Evolutionary conservation across 345 rosid genomes (phyloP), one percentile per base, ranked within the genome.

Genomic region (Aegle marmelos): DNA sequence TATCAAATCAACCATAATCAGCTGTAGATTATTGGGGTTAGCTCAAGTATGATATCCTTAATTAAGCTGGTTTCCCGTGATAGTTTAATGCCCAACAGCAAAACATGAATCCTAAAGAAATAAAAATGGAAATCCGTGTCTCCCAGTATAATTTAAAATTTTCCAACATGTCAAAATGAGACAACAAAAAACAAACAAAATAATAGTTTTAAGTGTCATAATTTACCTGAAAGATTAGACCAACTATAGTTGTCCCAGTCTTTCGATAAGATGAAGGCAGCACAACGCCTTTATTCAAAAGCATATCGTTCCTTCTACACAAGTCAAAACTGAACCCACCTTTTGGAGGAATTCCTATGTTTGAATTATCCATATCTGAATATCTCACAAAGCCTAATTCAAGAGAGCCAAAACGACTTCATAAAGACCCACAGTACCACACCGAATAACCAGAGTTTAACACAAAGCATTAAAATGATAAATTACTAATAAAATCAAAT

Each of bases 181-280:
- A n/a, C 22, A 68, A 53, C 2, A 37, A 25, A 71, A 16, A 28
- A 31, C 3, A 71, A 71, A 28, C 9, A 34, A 74, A 39, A 24
- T 59, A 73, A 61, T 25, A n/a, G 27, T 6, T 73, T 37, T 13
- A 60, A 25, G 1, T 17, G 16, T 37, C 21, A 60, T 37, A 62
- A 41, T 60, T 45, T 73, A 95, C 98, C 96, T 90, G 82, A 76
- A 88, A 93, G 64, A 89, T 84, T 61, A 95, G 79, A 25, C 97
- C 98, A 76, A 95, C 99, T 73, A 95, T 95, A 57, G 99, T 95
- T 24, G 98, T 95, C 69, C 98, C 98, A 0, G 98, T 95, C 86
- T 93, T 95, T 28, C 92, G 82, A 60, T 54, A 93, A 8, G 91
- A 87, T 0, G 98, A 97, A 50, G 91, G 98, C 31, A 90, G 87